These are phyloP conservation scores for Hawksworthiomyces lignivorus DNA, from an alignment of 2,329 filamentous ascomycete species.

Conservation along the genomic window DNA sequence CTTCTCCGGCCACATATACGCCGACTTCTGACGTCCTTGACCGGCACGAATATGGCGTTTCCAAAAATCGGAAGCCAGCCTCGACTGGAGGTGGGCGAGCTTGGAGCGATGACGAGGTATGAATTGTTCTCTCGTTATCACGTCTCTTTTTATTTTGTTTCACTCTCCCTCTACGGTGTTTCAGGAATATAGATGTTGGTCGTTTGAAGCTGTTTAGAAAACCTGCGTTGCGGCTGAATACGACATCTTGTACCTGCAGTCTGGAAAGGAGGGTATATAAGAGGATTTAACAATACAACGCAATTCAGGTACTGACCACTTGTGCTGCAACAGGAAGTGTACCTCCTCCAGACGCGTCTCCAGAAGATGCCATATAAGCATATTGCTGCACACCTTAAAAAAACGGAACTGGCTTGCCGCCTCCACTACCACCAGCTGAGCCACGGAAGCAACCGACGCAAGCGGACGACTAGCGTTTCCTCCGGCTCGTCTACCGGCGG, in stretches of 20 bases:
- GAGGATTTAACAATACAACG: too few species aligned
- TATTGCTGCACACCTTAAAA: constrained; percentile 76
- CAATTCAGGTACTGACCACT: too few species aligned
- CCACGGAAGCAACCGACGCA: constrained; percentile 72
- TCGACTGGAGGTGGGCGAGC: constrained; percentile 70
- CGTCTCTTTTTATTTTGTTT: constrained; percentile 78
- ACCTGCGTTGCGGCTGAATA: too few species aligned
- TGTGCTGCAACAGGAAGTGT: constrained; percentile 68
- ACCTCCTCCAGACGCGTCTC: constrained; percentile 73
- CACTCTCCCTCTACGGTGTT: constrained; percentile 59
- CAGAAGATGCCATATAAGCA: constrained; percentile 91
- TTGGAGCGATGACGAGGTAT: constrained; percentile 80
- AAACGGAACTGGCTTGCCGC: constrained; percentile 80
- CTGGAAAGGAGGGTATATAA: too few species aligned
- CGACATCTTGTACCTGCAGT: too few species aligned
- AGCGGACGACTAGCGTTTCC: constrained; percentile 64
- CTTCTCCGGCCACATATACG: constrained; percentile 37
- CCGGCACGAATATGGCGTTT: constrained; percentile 51
- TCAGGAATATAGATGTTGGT: too few species aligned
- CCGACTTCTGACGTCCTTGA: constrained; percentile 47
- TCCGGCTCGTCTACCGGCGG: constrained; percentile 50
- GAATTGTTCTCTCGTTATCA: neutral
- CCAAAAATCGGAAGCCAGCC: constrained; percentile 59
- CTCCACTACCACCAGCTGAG: constrained; percentile 82
- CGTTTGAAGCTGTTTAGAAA: too few species aligned